Percentiles rank a stretch among this genome's conserved stretches.
Evolutionary conservation across 768 basidiomycete species (phyloP).

Genomic region (Tulasnella sp.): DNA sequence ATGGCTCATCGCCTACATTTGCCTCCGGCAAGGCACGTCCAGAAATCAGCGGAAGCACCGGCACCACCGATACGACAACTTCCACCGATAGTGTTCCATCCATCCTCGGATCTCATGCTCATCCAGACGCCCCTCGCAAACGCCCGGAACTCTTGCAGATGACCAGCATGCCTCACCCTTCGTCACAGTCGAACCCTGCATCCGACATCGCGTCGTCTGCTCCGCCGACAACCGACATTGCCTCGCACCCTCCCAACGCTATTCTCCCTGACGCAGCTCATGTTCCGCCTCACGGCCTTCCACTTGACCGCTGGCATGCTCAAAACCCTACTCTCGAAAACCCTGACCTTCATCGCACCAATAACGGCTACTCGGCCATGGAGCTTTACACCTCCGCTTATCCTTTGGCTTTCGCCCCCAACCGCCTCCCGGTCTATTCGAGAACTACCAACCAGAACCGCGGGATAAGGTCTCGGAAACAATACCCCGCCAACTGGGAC

Average conservation of each 20-base stretch:
- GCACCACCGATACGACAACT: background rate
- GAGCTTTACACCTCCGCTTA: constrained; percentile 14
- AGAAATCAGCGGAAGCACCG: background rate
- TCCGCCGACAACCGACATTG: constrained; percentile 11
- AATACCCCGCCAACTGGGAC: background rate
- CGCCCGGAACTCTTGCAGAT: constrained; percentile 1
- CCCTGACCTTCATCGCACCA: too few species aligned
- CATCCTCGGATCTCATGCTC: background rate
- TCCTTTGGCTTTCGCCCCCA: constrained; percentile 8
- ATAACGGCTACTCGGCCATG: constrained; percentile 12
- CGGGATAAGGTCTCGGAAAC: background rate
- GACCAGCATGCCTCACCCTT: background rate
- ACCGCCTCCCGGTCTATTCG: background rate
- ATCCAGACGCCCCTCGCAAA: background rate
- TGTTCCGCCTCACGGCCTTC: background rate
- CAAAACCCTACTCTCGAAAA: too few species aligned
- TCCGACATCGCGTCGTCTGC: background rate
- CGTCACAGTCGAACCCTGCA: background rate
- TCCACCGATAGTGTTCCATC: constrained; percentile 1
- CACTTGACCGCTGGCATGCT: constrained; percentile 1
- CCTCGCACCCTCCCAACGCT: constrained; percentile 8
- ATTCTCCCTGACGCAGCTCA: background rate
- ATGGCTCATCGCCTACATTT: background rate
- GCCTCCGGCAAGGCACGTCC: background rate
- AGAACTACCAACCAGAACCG: background rate